Conservation (phyloP, 129 eudicot genomes). For the Saposhnikovia divaricata region DNA sequence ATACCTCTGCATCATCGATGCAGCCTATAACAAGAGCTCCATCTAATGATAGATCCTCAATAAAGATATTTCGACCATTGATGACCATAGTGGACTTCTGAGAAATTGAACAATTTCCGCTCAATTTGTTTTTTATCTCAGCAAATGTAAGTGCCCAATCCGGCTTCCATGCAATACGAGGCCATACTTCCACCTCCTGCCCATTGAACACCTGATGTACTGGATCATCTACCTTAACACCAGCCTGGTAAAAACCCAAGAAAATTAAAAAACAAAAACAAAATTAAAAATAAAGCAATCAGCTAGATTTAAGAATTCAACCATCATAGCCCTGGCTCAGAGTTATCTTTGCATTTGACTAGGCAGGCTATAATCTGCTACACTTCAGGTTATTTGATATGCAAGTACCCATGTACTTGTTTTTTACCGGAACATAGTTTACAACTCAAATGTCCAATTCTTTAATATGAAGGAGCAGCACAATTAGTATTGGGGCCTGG, state of each 20-base stretch:
- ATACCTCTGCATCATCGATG: constrained; percentile 76
- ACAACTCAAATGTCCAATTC: neutral
- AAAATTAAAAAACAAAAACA: neutral
- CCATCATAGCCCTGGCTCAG: neutral
- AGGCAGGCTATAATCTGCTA: neutral
- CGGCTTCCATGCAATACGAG: constrained; percentile 87
- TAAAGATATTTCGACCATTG: constrained; percentile 46
- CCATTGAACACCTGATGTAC: constrained; percentile 55
- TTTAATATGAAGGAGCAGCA: neutral
- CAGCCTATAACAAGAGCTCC: constrained; percentile 78
- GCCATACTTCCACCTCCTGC: constrained; percentile 95
- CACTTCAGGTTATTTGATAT: neutral
- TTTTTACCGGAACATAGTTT: neutral
- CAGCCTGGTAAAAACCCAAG: constrained; percentile 50
- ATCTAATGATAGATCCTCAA: constrained; percentile 70
- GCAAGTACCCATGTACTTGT: neutral
- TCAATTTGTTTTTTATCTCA: constrained; percentile 59
- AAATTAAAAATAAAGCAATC: neutral
- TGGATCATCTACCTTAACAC: constrained; percentile 77
- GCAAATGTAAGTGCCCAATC: constrained; percentile 81
- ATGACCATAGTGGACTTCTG: constrained; percentile 71
- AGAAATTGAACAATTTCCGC: constrained; percentile 54
- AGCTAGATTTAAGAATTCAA: neutral
- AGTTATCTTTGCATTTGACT: neutral
- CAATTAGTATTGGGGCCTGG: neutral